phyloP scores from a whole-genome alignment of 129 eudicot genomes.

The Sambucus nigra region DNA sequence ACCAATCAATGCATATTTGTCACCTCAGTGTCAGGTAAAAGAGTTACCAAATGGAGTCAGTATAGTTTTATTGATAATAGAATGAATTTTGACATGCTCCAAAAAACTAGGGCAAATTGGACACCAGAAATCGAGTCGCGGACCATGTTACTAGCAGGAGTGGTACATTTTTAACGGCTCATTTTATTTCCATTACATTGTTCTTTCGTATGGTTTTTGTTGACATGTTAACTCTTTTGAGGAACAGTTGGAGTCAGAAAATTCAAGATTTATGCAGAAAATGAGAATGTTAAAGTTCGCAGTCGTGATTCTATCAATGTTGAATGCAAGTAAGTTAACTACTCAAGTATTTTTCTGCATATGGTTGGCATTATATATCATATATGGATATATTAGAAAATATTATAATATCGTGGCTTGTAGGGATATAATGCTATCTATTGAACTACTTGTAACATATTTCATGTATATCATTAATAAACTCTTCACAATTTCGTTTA shows the following conservation, averaged over 20 bases:
- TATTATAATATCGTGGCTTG: no score
- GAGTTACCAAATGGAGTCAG: no score
- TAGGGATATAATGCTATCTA: no score
- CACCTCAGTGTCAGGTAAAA: no score
- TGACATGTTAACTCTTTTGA: not conserved
- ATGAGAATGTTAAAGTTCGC: conserved; percentile 17
- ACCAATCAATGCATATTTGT: no score
- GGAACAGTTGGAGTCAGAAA: conserved; percentile 20
- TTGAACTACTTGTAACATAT: no score
- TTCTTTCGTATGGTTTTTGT: not conserved
- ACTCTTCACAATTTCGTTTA: no score
- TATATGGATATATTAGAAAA: not conserved
- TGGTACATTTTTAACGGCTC: conserved; percentile 1
- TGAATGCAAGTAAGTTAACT: conserved; percentile 35
- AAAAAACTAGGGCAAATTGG: conserved; percentile 16
- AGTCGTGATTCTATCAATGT: conserved; percentile 6
- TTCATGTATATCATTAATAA: no score
- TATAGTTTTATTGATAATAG: not conserved
- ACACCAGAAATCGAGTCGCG: conserved; percentile 4
- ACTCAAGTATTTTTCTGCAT: not conserved
- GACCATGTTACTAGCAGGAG: conserved; percentile 2
- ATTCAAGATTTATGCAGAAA: conserved; percentile 55
- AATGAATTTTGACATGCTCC: not conserved
- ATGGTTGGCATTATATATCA: not conserved
- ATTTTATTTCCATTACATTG: not conserved